Evolutionary conservation across 768 basidiomycete species (phyloP), one percentile per base, ranked within the genome.

Genomic region (Polyporus arcularius): DNA sequence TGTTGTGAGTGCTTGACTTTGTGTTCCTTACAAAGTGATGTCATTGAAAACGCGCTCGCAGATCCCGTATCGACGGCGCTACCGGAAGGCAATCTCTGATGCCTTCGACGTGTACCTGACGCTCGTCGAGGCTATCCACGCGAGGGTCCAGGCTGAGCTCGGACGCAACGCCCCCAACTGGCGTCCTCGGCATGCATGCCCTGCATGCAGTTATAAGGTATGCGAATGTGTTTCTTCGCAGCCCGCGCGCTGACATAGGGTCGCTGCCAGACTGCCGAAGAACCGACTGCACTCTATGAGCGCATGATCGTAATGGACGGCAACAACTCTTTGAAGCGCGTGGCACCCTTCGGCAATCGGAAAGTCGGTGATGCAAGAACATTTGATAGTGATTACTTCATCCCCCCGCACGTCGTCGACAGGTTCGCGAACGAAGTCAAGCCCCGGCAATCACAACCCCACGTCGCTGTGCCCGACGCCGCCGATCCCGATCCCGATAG

Each of bases 71-170:
- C 58, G 51, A 7, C 65, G 57, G 8, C 47, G 38, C 3, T 68
- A 66, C 53, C 66, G 71, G 4, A 59, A 48, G 1, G 53, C 66
- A 15, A 65, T 81, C 28, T 66, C 72, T 1, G 65, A 72, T 28
- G 64, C 75, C 11, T 78, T 74, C 55, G 76, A 80, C 51, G 48
- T 72, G 0, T 80, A 77, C 58, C 70, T 80, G 10, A 28, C 54
- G 0, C 72, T 78, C 3, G 50, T 52, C 0, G 59, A 61, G 0
- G 12, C 1, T 0, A 67, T 77, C 18, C 57, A 73, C 18, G 14
- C 18, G 3, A 58, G 48, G 1, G 66, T 78, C n/a, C 28, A 63
- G 4, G 21, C 12, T 7, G 66, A 59, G 5, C 68, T 81, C 18
- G 69, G 69, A 1, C 65, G 70, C 0, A 64, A 75, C 51, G 45